Evolutionary conservation across 371 early-diverging fungal species (phyloP).

Genomic region (Polyrhizophydium stewartii): DNA sequence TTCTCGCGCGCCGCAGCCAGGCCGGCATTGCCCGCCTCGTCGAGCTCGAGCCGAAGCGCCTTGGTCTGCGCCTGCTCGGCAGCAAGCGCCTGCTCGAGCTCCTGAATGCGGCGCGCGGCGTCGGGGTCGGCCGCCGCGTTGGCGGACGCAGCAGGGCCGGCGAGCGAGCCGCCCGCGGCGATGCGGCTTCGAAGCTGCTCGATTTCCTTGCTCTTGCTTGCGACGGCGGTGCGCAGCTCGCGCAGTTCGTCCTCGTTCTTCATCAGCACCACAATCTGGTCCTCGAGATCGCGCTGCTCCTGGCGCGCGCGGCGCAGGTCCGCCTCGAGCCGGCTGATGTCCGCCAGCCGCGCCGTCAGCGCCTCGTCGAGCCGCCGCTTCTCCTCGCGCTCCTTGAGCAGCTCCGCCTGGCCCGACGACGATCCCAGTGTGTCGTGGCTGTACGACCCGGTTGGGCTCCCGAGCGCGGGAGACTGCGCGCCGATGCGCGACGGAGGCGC

Average conservation of each 20-base stretch:
- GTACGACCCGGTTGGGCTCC: too few relatives aligned
- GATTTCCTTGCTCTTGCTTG: background rate
- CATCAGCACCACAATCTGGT: background rate
- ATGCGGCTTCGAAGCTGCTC: background rate
- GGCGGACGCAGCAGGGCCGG: too few relatives aligned
- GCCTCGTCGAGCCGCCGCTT: background rate
- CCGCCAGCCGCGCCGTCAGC: background rate
- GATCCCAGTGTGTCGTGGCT: too few relatives aligned
- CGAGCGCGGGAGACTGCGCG: too few relatives aligned
- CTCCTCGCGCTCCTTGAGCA: background rate
- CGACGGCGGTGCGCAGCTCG: too few relatives aligned
- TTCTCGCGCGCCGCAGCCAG: background rate
- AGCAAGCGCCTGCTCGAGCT: background rate
- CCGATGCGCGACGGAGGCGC: too few relatives aligned
- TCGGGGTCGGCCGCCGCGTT: too few relatives aligned
- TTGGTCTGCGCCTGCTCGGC: background rate
- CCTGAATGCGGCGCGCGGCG: too few relatives aligned
- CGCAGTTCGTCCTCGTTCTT: background rate
- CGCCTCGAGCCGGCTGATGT: background rate
- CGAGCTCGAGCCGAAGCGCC: background rate
- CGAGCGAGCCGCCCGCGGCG: background rate
- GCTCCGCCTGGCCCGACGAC: too few relatives aligned
- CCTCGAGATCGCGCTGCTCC: background rate
- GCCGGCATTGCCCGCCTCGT: background rate
- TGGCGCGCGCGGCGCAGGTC: background rate